These are phyloP conservation scores for Nepenthes alata DNA, from an alignment of 179 eudicot genomes.

Conservation along the genomic window DNA sequence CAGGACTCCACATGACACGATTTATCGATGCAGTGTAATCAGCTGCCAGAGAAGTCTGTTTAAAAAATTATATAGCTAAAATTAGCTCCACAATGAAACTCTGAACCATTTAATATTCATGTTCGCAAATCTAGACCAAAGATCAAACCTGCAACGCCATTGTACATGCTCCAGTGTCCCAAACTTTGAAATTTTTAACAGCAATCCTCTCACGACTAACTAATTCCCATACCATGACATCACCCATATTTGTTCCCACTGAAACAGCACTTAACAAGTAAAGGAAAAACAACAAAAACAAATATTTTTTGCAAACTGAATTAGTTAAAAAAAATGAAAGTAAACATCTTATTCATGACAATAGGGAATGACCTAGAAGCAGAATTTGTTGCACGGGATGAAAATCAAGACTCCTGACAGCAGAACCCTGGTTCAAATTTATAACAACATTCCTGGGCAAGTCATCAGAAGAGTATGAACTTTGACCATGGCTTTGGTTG, in stretches of 20 bases:
- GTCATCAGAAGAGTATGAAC: constrained; percentile 65
- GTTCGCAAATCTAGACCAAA: not conserved
- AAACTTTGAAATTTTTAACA: constrained; percentile 49
- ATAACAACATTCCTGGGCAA: constrained; percentile 55
- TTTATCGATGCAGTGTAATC: constrained; percentile 59
- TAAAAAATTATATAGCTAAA: not conserved
- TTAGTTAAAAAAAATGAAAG: not conserved
- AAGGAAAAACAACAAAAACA: not conserved
- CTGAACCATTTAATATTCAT: not conserved
- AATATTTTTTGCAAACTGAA: too few species aligned
- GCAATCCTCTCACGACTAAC: constrained; percentile 43
- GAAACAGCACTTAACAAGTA: constrained; percentile 8
- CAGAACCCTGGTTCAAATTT: constrained; percentile 63
- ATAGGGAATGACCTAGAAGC: constrained; percentile 54
- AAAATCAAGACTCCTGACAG: constrained; percentile 76
- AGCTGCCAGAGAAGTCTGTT: constrained; percentile 43
- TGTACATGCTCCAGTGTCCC: constrained; percentile 50
- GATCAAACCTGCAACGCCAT: constrained; percentile 47
- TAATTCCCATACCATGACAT: constrained; percentile 68
- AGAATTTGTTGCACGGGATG: constrained; percentile 64
- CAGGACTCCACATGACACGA: constrained; percentile 79
- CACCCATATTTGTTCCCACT: constrained; percentile 84
- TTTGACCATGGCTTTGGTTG: constrained; percentile 64
- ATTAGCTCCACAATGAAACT: not conserved
- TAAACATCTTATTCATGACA: not conserved